phyloP scores from a whole-genome alignment of 139 green algal species.

The Spirogloea muscicola region DNA sequence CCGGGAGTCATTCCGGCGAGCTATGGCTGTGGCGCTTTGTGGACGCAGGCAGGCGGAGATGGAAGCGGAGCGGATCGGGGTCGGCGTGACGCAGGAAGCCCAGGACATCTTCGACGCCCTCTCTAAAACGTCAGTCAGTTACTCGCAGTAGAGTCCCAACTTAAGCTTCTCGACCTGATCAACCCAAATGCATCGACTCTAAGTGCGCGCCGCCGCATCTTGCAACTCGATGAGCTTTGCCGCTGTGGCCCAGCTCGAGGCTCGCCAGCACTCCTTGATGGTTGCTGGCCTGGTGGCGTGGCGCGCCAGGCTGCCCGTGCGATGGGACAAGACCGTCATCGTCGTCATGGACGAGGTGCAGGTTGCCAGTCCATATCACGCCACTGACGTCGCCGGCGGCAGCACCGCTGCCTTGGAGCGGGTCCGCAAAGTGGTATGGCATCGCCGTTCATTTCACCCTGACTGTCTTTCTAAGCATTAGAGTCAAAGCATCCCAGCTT shows the following conservation, averaged over 20 bases:
- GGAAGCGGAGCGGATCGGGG: constrained; percentile 67
- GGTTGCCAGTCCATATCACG: constrained; percentile 20
- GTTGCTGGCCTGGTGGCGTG: no score
- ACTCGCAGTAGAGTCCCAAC: neutral
- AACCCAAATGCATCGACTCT: no score
- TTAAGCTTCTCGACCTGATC: no score
- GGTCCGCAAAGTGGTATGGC: constrained; percentile 66
- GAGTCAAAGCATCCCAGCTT: no score
- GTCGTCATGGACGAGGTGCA: constrained; percentile 74
- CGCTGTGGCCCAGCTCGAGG: no score
- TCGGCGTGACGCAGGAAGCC: constrained; percentile 67
- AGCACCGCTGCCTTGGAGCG: constrained; percentile 49
- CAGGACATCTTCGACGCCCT: constrained; percentile 78
- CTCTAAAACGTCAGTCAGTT: constrained; percentile 61
- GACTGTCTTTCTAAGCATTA: no score
- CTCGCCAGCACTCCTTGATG: no score
- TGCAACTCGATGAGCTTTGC: no score
- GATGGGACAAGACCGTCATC: constrained; percentile 65
- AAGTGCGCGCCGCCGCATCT: no score
- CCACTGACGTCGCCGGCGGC: constrained; percentile 19
- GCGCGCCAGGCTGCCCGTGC: constrained; percentile 59
- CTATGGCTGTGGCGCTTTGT: neutral
- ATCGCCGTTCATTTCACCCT: no score
- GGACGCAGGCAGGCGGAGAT: constrained; percentile 59
- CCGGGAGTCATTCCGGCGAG: no score